These are phyloP conservation scores for Tolypocladium ovalisporum DNA, from an alignment of 2,329 filamentous ascomycete genomes.

Conservation along the genomic window DNA sequence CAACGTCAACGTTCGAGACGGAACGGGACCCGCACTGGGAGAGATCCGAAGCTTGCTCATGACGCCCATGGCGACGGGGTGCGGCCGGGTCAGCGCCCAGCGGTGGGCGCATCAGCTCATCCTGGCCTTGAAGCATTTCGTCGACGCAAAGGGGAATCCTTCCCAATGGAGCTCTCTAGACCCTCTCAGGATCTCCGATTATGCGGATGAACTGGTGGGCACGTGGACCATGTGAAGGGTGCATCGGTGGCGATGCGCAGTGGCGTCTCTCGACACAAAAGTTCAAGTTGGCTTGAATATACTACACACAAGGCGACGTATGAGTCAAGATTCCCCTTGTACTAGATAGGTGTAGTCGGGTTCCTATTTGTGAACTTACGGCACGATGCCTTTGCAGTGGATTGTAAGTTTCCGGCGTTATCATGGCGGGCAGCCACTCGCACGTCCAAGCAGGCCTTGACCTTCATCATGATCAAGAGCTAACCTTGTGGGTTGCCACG, in stretches of 20 bases:
- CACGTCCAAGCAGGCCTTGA: not conserved
- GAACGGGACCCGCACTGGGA: conserved; percentile 4
- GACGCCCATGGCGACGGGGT: conserved; percentile 40
- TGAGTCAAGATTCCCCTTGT: not conserved
- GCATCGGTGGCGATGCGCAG: not conserved
- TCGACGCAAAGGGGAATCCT: conserved; percentile 31
- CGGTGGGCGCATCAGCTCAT: conserved; percentile 39
- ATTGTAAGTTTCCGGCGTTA: not conserved
- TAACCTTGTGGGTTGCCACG: not conserved
- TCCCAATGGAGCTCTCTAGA: conserved; percentile 28
- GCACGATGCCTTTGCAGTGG: not conserved
- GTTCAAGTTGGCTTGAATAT: not conserved
- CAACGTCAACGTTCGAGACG: conserved; percentile 21
- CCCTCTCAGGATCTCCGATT: conserved; percentile 1
- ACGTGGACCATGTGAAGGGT: conserved; percentile 2
- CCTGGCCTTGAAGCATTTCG: conserved; percentile 39
- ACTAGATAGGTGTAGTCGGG: not conserved
- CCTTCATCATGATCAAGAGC: not conserved
- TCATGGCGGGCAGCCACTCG: not conserved
- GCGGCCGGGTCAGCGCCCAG: conserved; percentile 30
- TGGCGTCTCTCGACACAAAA: not conserved
- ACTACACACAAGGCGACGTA: not conserved
- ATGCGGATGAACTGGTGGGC: conserved; percentile 2
- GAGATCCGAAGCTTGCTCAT: conserved; percentile 34
- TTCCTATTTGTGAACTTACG: not conserved